Evolutionary conservation across 768 basidiomycete species (phyloP).

Genomic region (Trametes punicea): DNA sequence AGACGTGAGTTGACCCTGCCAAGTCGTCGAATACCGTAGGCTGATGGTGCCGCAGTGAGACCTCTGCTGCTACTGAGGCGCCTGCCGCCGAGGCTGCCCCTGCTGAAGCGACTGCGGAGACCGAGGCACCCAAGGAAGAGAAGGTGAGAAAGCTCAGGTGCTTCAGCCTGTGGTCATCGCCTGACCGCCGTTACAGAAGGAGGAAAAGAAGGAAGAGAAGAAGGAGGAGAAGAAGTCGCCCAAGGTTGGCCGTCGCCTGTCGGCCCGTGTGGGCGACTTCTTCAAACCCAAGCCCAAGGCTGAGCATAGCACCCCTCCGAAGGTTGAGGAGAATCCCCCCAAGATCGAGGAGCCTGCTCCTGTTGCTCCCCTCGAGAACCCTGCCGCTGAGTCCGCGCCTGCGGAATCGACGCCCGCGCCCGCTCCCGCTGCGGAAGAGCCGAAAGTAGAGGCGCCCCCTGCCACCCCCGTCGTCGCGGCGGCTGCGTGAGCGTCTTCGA

Average conservation of each 20-base stretch:
- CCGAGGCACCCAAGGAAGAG: conserved; percentile 58
- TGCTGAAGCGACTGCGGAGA: conserved; percentile 31
- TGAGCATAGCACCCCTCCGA: conserved; percentile 65
- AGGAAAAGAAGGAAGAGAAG: conserved; percentile 48
- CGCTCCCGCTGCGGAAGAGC: conserved; percentile 29
- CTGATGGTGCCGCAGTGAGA: conserved; percentile 38
- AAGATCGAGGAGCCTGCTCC: conserved; percentile 81
- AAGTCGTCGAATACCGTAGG: background rate
- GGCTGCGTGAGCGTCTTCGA: conserved; percentile 59
- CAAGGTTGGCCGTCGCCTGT: conserved; percentile 82
- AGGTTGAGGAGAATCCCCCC: conserved; percentile 87
- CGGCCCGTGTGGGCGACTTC: conserved; percentile 76
- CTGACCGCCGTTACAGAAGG: conserved; percentile 30
- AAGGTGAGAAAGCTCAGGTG: conserved; percentile 39
- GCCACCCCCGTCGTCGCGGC: conserved; percentile 72
- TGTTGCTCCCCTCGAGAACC: conserved; percentile 82
- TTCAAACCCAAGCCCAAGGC: conserved; percentile 74
- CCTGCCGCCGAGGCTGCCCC: conserved; percentile 33
- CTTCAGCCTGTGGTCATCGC: background rate
- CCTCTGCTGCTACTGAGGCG: conserved; percentile 36
- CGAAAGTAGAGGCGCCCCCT: conserved; percentile 42
- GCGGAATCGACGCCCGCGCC: conserved; percentile 36
- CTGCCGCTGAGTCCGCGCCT: conserved; percentile 49
- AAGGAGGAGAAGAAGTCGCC: conserved; percentile 38
- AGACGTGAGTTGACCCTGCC: conserved; percentile 49